Percentiles rank a stretch among this genome's conserved stretches.
These are phyloP conservation scores for Cytospora schulzeri DNA, from an alignment of 2,329 filamentous ascomycete species.

Conservation along the genomic window DNA sequence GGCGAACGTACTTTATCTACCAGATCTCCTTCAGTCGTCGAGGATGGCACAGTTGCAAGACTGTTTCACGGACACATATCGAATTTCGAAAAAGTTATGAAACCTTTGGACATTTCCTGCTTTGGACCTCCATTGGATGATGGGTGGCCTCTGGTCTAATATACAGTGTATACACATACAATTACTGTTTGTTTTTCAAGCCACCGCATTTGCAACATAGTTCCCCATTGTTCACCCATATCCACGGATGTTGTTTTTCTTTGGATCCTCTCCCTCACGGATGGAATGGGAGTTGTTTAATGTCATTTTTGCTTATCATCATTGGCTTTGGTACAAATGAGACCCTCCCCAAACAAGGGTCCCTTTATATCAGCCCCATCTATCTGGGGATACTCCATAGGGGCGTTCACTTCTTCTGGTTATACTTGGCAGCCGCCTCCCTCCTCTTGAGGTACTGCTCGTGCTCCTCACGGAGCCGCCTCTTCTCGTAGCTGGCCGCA, in stretches of 20 bases:
- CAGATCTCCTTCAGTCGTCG: no score
- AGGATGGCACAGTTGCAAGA: no score
- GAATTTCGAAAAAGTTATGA: no score
- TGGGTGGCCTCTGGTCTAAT: not conserved
- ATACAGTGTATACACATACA: not conserved
- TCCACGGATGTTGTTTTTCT: not conserved
- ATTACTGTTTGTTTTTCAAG: not conserved
- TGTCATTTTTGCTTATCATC: not conserved
- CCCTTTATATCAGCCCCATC: not conserved
- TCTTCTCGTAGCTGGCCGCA: conserved; percentile 10
- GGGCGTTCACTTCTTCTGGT: conserved; percentile 11
- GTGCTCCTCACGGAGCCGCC: conserved; percentile 20
- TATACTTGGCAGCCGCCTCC: conserved; percentile 8
- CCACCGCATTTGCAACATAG: not conserved
- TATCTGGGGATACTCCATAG: not conserved
- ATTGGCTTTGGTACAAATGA: not conserved
- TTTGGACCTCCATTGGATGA: not conserved
- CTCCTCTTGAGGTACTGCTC: conserved; percentile 20
- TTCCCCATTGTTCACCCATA: not conserved
- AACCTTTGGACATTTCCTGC: no score
- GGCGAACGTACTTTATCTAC: no score
- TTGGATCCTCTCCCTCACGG: not conserved
- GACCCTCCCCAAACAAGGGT: not conserved
- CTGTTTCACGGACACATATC: no score
- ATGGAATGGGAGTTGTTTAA: not conserved